Percentiles rank a stretch among this genome's conserved stretches.
phyloP scores from a whole-genome alignment of 305 asterid genomes.

The Withania somnifera region DNA sequence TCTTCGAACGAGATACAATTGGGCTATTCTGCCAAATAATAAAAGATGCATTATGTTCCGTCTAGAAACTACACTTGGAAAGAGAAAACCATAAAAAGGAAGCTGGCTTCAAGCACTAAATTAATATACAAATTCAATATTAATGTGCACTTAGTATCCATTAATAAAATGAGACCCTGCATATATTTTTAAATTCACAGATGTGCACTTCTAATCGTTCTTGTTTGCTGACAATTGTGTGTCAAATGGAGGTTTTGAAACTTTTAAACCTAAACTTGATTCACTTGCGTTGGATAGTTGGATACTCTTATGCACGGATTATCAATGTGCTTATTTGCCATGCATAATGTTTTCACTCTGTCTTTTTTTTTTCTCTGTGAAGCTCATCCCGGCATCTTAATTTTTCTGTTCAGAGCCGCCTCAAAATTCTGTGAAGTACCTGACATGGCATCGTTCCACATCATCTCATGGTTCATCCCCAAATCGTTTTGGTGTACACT shows the following conservation, averaged over 20 bases:
- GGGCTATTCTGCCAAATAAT: not conserved
- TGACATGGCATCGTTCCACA: conserved; percentile 88
- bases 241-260: not conserved
- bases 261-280: not conserved
- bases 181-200: not conserved
- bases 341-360: not conserved
- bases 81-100: not conserved
- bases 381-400: conserved; percentile 3
- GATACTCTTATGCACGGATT: not conserved
- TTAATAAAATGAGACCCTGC: not conserved
- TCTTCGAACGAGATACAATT: not conserved
- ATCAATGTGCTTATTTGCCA: not conserved
- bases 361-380: not conserved
- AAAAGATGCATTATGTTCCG: not conserved
- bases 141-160: not conserved
- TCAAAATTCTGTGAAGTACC: conserved; percentile 69
- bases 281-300: not conserved
- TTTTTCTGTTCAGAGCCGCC: conserved; percentile 47
- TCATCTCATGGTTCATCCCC: conserved; percentile 90
- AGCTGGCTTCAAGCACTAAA: not conserved
- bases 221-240: not conserved
- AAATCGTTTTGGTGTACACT: conserved; percentile 53
- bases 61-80: not conserved
- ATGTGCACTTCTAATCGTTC: not conserved
- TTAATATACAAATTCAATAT: not conserved